Base-by-base conservation (phyloP, 768 basidiomycete genomes). In the Boletus subparvulus region DNA sequence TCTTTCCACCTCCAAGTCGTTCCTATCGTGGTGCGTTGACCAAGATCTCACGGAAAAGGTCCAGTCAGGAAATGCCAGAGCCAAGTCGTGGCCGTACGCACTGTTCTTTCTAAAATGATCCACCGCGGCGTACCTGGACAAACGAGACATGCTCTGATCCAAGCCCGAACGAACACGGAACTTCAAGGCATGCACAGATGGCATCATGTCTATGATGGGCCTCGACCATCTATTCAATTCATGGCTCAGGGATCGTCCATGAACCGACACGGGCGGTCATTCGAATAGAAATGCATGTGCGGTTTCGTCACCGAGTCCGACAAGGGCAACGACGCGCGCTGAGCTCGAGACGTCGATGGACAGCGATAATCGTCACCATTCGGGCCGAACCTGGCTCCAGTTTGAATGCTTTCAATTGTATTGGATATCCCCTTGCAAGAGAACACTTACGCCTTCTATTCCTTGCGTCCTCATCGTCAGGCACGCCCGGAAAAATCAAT, bases 41-140 rank as follows among this genome's bases (percentile, higher is more conserved):
- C 14, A 36, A 47, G 37, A 47, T 43, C 24, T 6, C 48, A n/a
- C 8, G 30, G 16, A 11, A n/a, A 42, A 24, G 4, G 36, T 43
- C 35, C 9, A 28, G 21, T 55, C 47, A 39, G 56, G 56, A 54
- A 58, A 58, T 49, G 35, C 28, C 35, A 30, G 41, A n/a, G 40
- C 46, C 35, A 19, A 17, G 50, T 19, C 8, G 4, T 28, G 17
- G 3, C n/a, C 3, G 3, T 32, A 30, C 10, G 35, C 40, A 6
- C 9, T 13, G 33, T 45, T 47, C 32, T 26, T 36, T 30, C 35
- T 53, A 19, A 17, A 33, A 9, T 14, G 19, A 6, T 6, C 21
- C 43, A 32, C 58, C 54, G 44, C 54, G 58, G 54, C 45, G 39
- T 50, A 36, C 35, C 26, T 39, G 48, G 45, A 37, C 37, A 4